Evolutionary conservation across 208 protist species (phyloP).

Genomic region (Trypanosoma mega): DNA sequence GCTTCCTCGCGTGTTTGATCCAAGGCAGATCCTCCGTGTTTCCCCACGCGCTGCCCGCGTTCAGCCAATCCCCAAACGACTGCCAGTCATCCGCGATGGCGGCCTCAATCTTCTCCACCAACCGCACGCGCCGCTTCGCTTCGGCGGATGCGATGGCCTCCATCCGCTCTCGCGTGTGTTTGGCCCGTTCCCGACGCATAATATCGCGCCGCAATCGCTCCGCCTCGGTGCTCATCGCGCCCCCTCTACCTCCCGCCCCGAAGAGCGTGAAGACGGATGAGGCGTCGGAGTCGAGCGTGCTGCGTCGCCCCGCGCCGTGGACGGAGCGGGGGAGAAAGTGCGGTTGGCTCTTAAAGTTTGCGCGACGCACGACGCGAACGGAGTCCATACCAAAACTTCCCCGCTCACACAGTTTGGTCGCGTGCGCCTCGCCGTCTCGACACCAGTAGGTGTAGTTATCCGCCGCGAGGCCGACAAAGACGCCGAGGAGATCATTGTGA

Average conservation of each 20-base stretch:
- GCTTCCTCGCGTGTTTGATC: slow-evolving; percentile 7
- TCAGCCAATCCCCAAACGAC: slow-evolving; percentile 19
- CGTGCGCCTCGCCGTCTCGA: slow-evolving; percentile 47
- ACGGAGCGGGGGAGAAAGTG: not conserved
- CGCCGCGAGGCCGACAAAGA: slow-evolving; percentile 75
- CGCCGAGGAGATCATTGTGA: slow-evolving; percentile 47
- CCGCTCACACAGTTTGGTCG: slow-evolving; percentile 55
- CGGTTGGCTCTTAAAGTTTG: slow-evolving; percentile 38
- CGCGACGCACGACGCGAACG: slow-evolving; percentile 49
- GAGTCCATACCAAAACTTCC: slow-evolving; percentile 64
- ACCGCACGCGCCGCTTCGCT: slow-evolving; percentile 28
- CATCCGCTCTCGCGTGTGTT: slow-evolving; percentile 26
- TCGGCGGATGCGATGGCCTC: slow-evolving; percentile 38
- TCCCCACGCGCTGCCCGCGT: not conserved
- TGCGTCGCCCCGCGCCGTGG: not conserved
- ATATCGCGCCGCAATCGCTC: slow-evolving; percentile 47
- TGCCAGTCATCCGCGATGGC: slow-evolving; percentile 20
- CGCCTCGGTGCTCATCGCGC: slow-evolving; percentile 4
- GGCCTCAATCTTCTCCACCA: slow-evolving; percentile 30
- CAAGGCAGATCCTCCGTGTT: slow-evolving; percentile 17
- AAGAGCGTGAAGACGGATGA: too few species aligned
- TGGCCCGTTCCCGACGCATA: slow-evolving; percentile 41
- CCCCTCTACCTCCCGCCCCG: too few species aligned
- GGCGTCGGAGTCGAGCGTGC: not conserved
- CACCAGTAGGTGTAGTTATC: slow-evolving; percentile 82